Evolutionary conservation across 1,284 basidiomycete species (phyloP).

Genomic region (Austroboletus olivaceoglutinosus): DNA sequence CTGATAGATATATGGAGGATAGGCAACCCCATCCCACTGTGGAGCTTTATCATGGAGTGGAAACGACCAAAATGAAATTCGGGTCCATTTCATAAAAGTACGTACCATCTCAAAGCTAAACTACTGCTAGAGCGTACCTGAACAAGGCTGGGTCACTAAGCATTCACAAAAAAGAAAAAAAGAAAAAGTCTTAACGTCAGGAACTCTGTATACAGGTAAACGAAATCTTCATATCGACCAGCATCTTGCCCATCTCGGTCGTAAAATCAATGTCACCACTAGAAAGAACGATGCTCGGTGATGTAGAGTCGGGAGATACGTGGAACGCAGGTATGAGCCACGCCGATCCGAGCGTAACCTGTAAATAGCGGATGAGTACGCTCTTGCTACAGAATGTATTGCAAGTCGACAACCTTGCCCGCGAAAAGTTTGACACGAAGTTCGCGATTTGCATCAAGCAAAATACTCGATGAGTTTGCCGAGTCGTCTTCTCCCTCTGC

Average conservation of each 20-base stretch:
- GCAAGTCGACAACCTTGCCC: constrained; percentile 50
- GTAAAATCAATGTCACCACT: constrained; percentile 74
- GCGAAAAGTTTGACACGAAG: constrained; percentile 77
- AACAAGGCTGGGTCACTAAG: no score
- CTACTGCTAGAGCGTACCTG: no score
- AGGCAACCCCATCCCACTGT: no score
- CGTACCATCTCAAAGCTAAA: no score
- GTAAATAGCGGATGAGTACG: constrained; percentile 6
- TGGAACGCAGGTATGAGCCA: constrained; percentile 86
- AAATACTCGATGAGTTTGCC: constrained; percentile 40
- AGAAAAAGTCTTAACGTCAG: constrained; percentile 1
- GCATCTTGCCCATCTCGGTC: constrained; percentile 62
- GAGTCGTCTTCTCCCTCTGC: not conserved
- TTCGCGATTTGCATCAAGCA: constrained; percentile 69
- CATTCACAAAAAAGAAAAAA: not conserved
- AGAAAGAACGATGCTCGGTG: constrained; percentile 39
- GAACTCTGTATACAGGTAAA: constrained; percentile 36
- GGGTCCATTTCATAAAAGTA: no score
- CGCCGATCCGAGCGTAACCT: constrained; percentile 78
- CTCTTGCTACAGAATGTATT: not conserved
- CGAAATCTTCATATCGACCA: constrained; percentile 63
- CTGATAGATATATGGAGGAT: no score
- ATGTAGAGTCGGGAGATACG: constrained; percentile 39
- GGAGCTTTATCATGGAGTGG: no score
- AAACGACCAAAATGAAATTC: no score